These are phyloP conservation scores for Wickerhamiella brachini DNA, from an alignment of 805 yeast genomes.

Conservation along the genomic window DNA sequence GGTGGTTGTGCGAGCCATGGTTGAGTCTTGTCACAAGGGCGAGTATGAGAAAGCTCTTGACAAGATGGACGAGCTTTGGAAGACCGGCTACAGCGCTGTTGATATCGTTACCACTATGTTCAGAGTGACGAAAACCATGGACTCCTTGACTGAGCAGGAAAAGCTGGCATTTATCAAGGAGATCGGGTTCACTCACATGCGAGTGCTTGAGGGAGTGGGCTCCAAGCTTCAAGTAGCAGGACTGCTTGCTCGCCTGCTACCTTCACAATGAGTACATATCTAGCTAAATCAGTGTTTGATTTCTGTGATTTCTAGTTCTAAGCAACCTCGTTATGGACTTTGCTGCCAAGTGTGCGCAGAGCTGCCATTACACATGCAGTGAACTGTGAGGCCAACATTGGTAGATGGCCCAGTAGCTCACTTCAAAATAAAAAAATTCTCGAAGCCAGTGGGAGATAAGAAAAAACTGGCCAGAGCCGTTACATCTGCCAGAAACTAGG, in stretches of 20 bases:
- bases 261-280: background rate
- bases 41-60: constrained; percentile 54
- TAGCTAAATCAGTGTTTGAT: background rate
- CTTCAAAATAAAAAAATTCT: too few relatives aligned
- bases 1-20: constrained; percentile 57
- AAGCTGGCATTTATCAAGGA: constrained; percentile 69
- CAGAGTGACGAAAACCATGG: constrained; percentile 68
- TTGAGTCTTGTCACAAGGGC: constrained; percentile 29
- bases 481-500: too few relatives aligned
- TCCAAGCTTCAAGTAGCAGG: constrained; percentile 79
- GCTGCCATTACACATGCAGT: too few relatives aligned
- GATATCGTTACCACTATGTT: constrained; percentile 87
- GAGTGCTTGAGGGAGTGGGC: constrained; percentile 85
- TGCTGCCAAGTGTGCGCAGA: too few relatives aligned
- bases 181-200: constrained; percentile 84
- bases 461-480: too few relatives aligned
- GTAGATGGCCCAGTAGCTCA: too few relatives aligned
- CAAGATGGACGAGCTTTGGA: constrained; percentile 60
- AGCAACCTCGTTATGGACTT: too few relatives aligned
- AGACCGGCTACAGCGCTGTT: constrained; percentile 81
- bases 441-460: too few relatives aligned
- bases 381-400: too few relatives aligned
- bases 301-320: too few relatives aligned
- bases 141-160: constrained; percentile 49
- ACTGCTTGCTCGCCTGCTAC: constrained; percentile 43